Percentiles rank a stretch among this genome's conserved stretches.
These are phyloP conservation scores for Kluyveromyces lactis DNA, from an alignment of 805 yeast genomes.

Conservation along the genomic window DNA sequence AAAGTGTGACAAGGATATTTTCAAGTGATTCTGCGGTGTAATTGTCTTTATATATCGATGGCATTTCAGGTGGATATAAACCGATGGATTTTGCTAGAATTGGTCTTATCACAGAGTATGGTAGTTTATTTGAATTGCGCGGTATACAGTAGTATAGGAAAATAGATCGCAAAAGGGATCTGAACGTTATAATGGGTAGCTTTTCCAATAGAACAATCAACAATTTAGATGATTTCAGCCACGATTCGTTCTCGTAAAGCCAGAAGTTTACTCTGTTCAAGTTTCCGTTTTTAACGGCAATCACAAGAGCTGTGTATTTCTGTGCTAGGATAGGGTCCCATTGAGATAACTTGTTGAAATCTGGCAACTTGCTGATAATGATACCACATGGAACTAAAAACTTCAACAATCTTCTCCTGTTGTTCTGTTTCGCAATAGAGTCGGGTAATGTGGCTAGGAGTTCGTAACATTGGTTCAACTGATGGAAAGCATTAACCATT, in stretches of 20 bases:
- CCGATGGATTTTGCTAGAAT: slow-evolving; percentile 15
- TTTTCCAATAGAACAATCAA: slow-evolving; percentile 35
- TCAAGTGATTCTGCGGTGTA: slow-evolving; percentile 20
- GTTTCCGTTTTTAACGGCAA: slow-evolving; percentile 37
- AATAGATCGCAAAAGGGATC: slow-evolving; percentile 29
- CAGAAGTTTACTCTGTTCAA: slow-evolving; percentile 28
- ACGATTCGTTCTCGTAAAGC: slow-evolving; percentile 25
- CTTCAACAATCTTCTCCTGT: slow-evolving; percentile 33
- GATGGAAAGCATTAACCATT: slow-evolving; percentile 42
- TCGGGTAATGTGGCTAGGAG: slow-evolving; percentile 27
- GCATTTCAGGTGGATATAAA: not conserved
- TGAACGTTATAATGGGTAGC: slow-evolving; percentile 32
- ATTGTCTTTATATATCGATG: slow-evolving; percentile 18
- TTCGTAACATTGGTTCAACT: slow-evolving; percentile 47
- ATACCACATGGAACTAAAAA: slow-evolving; percentile 46
- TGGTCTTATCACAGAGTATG: slow-evolving; percentile 15
- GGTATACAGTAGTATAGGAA: slow-evolving; percentile 14
- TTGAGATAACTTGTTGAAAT: slow-evolving; percentile 18
- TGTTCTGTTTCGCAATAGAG: slow-evolving; percentile 12
- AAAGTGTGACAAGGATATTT: slow-evolving; percentile 24
- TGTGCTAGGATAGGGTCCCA: slow-evolving; percentile 23
- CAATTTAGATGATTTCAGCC: slow-evolving; percentile 27
- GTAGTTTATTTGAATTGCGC: slow-evolving; percentile 18
- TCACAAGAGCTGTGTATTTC: slow-evolving; percentile 33
- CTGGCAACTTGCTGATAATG: slow-evolving; percentile 47